These are phyloP conservation scores for Diaporthe vaccinii DNA, from an alignment of 2,329 filamentous ascomycete species.

Conservation along the genomic window DNA sequence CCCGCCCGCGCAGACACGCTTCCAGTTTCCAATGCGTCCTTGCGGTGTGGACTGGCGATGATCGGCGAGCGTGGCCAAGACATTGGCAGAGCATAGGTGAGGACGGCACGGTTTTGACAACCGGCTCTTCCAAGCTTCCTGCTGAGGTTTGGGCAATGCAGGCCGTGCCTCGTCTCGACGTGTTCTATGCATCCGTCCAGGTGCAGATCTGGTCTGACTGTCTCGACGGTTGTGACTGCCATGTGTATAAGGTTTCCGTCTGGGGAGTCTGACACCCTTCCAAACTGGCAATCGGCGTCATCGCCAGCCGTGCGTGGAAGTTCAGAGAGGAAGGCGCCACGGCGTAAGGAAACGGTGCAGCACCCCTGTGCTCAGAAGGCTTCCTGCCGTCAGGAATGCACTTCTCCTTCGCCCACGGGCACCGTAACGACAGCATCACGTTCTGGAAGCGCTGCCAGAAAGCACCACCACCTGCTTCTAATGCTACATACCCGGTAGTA, in stretches of 20 bases:
- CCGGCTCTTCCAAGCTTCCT: neutral
- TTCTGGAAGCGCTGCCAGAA: neutral
- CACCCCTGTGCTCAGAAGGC: neutral
- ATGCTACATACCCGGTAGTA: neutral
- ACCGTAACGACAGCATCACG: constrained; percentile 1
- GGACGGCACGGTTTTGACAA: constrained; percentile 5
- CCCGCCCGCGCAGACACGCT: constrained; percentile 8
- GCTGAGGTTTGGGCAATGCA: neutral
- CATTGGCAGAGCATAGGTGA: constrained; percentile 18
- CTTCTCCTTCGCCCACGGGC: neutral
- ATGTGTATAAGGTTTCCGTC: neutral
- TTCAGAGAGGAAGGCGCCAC: neutral
- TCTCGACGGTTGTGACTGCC: neutral
- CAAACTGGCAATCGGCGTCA: neutral
- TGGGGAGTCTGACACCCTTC: constrained; percentile 13
- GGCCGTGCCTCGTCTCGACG: neutral
- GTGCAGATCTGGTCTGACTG: neutral
- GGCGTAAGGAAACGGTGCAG: neutral
- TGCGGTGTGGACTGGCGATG: constrained; percentile 11
- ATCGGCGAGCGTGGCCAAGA: constrained; percentile 13
- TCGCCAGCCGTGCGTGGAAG: neutral
- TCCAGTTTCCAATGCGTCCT: constrained; percentile 9
- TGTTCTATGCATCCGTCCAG: neutral
- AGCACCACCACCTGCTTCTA: neutral
- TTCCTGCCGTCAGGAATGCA: neutral